Conservation (phyloP, 2,329 filamentous ascomycete species). For the Aureobasidium uvarum region DNA sequence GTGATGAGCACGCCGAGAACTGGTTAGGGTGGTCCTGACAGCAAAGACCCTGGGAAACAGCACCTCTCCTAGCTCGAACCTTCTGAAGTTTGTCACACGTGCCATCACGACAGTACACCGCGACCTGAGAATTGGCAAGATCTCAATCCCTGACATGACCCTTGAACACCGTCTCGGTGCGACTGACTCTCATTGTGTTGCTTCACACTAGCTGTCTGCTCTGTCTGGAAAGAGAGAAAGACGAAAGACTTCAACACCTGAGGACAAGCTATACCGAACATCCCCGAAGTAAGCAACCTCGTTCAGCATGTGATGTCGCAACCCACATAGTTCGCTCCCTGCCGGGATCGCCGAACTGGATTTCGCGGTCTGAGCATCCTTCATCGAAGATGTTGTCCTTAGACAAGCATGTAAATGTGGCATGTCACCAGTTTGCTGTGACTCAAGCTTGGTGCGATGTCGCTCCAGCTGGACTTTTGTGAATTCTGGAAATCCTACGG, state of each 20-base stretch:
- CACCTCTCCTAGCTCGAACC: not conserved
- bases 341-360: not conserved
- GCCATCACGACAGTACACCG: not conserved
- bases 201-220: too few species aligned
- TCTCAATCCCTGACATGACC: too few species aligned
- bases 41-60: not conserved
- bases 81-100: not conserved
- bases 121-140: too few species aligned
- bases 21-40: not conserved
- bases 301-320: not conserved
- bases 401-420: not conserved
- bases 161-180: too few species aligned
- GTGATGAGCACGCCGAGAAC: too few species aligned
- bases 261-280: not conserved
- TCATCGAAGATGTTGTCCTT: not conserved
- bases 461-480: not conserved
- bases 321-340: not conserved
- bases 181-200: too few species aligned
- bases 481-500: not conserved
- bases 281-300: not conserved
- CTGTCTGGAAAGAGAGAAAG: not conserved
- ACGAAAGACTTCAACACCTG: not conserved
- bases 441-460: slow-evolving; percentile 12
- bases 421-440: not conserved
- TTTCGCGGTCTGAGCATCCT: not conserved